Percentiles rank a stretch among this genome's conserved stretches.
phyloP scores from a whole-genome alignment of 208 protist genomes.

The Leishmania gerbilli region DNA sequence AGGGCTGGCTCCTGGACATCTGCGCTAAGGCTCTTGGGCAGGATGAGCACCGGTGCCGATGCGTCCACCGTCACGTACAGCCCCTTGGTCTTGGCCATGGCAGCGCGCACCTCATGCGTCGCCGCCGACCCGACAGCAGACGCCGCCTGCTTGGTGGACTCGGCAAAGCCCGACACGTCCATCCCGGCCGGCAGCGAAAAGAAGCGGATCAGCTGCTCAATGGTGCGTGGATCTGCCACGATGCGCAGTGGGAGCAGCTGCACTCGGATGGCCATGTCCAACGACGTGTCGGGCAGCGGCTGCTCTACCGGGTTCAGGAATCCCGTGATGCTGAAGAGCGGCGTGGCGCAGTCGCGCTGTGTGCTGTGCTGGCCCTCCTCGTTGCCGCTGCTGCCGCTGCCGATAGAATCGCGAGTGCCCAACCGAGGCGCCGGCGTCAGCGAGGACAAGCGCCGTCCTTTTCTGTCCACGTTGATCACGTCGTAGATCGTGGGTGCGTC shows the following conservation, averaged over 20 bases:
- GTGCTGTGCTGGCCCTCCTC: conserved; percentile 14
- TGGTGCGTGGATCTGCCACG: conserved; percentile 64
- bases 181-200: conserved; percentile 66
- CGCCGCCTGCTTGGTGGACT: conserved; percentile 49
- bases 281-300: conserved; percentile 55
- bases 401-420: conserved; percentile 1
- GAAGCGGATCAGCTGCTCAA: conserved; percentile 59
- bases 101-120: conserved; percentile 57
- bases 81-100: conserved; percentile 65
- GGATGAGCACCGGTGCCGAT: conserved; percentile 70
- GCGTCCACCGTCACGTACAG: conserved; percentile 75
- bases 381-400: conserved; percentile 15
- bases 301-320: conserved; percentile 72
- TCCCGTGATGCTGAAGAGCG: conserved; percentile 62
- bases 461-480: conserved; percentile 12
- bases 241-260: conserved; percentile 76
- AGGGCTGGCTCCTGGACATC: conserved; percentile 52
- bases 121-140: conserved; percentile 60
- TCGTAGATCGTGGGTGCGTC: conserved; percentile 25
- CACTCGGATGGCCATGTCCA: conserved; percentile 73
- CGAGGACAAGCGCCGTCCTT: neutral
- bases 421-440: neutral
- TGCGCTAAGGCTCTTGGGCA: conserved; percentile 57
- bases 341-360: conserved; percentile 19
- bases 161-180: conserved; percentile 53